phyloP scores from a whole-genome alignment of 495 filamentous ascomycete species.

The Penicillium bialowiezense region DNA sequence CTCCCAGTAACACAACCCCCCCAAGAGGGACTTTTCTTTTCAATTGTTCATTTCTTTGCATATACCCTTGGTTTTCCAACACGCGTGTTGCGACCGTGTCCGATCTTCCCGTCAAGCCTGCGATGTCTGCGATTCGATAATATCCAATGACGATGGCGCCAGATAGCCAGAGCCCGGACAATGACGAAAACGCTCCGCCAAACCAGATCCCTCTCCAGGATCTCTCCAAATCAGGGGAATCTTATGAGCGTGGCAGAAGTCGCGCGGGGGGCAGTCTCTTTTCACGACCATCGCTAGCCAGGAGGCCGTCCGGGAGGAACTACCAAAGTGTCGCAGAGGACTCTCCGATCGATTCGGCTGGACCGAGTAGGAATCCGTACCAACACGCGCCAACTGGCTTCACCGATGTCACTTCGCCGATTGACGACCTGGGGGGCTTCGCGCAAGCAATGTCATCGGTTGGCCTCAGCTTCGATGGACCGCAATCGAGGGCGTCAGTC shows the following conservation, averaged over 20 bases:
- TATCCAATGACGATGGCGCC: constrained; percentile 56
- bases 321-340: constrained; percentile 55
- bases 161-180: constrained; percentile 48
- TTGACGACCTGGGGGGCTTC: constrained; percentile 52
- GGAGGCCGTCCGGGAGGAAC: constrained; percentile 31
- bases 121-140: constrained; percentile 47
- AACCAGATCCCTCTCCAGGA: constrained; percentile 82
- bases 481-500: constrained; percentile 21
- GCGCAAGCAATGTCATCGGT: constrained; percentile 60
- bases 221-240: constrained; percentile 57
- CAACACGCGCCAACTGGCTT: constrained; percentile 22
- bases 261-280: constrained; percentile 32
- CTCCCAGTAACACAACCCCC: neutral
- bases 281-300: constrained; percentile 36
- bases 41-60: neutral
- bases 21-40: neutral
- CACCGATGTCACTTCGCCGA: constrained; percentile 39
- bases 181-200: constrained; percentile 44
- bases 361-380: constrained; percentile 19
- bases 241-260: constrained; percentile 27
- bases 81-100: constrained; percentile 12
- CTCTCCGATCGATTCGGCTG: constrained; percentile 42
- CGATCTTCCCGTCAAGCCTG: constrained; percentile 19
- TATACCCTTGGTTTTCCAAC: neutral
- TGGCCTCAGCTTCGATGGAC: constrained; percentile 53